A percentile compares a stretch with the other conserved stretches of the same genome.
phyloP scores from a whole-genome alignment of 345 rosid species.

The Sisymbrium altissimum region DNA sequence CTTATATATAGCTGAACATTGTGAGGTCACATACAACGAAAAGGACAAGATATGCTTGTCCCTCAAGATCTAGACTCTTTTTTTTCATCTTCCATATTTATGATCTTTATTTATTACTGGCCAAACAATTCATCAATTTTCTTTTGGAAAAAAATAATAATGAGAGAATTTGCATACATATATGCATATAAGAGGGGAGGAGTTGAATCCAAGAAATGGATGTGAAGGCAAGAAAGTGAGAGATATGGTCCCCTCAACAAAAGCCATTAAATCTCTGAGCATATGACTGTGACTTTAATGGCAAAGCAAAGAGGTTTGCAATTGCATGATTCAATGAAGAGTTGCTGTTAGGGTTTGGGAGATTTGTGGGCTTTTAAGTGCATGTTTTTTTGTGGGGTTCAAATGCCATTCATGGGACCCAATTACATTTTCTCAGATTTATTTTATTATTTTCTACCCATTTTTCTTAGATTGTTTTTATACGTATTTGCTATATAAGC shows the following conservation, averaged over 20 bases:
- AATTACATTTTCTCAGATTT: constrained; percentile 16
- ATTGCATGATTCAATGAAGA: constrained; percentile 38
- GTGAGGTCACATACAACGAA: constrained; percentile 36
- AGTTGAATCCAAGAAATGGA: constrained; percentile 36
- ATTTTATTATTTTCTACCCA: not conserved
- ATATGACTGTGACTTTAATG: constrained; percentile 41
- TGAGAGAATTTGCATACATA: constrained; percentile 4
- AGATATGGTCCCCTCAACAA: constrained; percentile 38
- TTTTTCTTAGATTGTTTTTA: not conserved
- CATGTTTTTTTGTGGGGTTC: constrained; percentile 34
- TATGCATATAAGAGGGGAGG: constrained; percentile 19
- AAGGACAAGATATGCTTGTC: constrained; percentile 38
- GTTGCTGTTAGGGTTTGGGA: constrained; percentile 41
- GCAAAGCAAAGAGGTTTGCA: constrained; percentile 37
- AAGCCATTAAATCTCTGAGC: constrained; percentile 41
- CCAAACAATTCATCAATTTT: constrained; percentile 22
- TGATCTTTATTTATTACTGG: constrained; percentile 28
- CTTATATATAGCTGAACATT: constrained; percentile 32
- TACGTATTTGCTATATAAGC: not conserved
- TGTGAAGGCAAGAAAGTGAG: constrained; percentile 31
- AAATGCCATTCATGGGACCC: constrained; percentile 25
- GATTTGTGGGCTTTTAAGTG: constrained; percentile 36
- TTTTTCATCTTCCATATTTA: constrained; percentile 25
- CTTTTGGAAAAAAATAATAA: not conserved
- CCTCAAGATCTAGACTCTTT: constrained; percentile 35